Evolutionary conservation across 2,329 filamentous ascomycete species (phyloP).

Genomic region (Lojkania enalia): DNA sequence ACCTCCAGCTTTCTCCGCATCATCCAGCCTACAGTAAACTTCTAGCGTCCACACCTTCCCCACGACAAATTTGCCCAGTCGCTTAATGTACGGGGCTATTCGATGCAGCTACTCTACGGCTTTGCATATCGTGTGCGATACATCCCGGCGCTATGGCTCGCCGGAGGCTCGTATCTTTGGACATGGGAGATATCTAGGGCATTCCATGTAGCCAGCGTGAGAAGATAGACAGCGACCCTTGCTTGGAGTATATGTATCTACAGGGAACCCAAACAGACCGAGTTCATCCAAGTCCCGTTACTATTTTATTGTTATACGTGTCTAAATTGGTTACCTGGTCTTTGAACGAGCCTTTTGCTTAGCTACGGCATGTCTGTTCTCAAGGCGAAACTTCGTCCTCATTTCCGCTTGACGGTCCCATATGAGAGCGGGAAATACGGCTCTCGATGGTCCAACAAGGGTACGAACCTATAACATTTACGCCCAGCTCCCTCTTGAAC

Average conservation of each 20-base stretch:
- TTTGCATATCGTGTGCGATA: slow-evolving; percentile 2
- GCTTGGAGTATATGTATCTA: slow-evolving; percentile 21
- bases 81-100: slow-evolving; percentile 9
- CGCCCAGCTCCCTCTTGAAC: slow-evolving; percentile 16
- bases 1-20: background rate
- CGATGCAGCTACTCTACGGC: slow-evolving; percentile 6
- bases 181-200: slow-evolving; percentile 3
- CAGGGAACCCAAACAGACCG: slow-evolving; percentile 15
- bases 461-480: slow-evolving; percentile 30
- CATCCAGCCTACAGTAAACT: background rate
- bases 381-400: slow-evolving; percentile 44
- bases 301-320: too few species aligned
- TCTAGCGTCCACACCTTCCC: slow-evolving; percentile 3
- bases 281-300: too few species aligned
- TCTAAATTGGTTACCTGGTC: too few species aligned
- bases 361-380: slow-evolving; percentile 43
- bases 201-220: background rate
- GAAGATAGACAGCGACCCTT: background rate
- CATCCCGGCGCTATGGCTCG: slow-evolving; percentile 11
- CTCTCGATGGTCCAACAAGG: slow-evolving; percentile 55
- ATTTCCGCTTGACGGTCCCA: slow-evolving; percentile 45
- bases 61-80: slow-evolving; percentile 8
- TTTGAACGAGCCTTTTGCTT: too few species aligned
- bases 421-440: slow-evolving; percentile 47
- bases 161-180: slow-evolving; percentile 24